Percentiles rank a stretch among this genome's conserved stretches.
Conservation (phyloP, 192 early-diverging fungal species). For the Coemansia sp. region DNA sequence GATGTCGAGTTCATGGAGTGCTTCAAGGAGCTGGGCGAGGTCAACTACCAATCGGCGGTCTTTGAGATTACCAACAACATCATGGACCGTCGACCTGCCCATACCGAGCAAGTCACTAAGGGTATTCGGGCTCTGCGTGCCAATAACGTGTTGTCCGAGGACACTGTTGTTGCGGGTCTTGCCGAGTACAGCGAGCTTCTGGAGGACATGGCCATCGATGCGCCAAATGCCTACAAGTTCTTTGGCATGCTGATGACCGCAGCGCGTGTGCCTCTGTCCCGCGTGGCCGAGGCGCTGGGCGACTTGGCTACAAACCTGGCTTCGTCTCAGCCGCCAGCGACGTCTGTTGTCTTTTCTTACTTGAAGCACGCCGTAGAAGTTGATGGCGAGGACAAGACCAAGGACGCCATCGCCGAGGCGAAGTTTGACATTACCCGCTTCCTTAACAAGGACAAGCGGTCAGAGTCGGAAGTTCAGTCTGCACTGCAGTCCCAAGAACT, state of each 20-base stretch:
- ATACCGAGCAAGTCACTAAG: slow-evolving; percentile 58
- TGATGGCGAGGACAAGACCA: slow-evolving; percentile 30
- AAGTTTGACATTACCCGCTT: slow-evolving; percentile 48
- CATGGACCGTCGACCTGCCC: slow-evolving; percentile 61
- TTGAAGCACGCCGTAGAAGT: slow-evolving; percentile 35
- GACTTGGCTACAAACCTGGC: slow-evolving; percentile 45
- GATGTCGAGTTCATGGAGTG: slow-evolving; percentile 66
- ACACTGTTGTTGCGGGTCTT: slow-evolving; percentile 59
- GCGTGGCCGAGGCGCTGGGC: slow-evolving; percentile 50
- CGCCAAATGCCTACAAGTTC: slow-evolving; percentile 68
- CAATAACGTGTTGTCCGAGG: slow-evolving; percentile 52
- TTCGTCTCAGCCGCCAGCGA: slow-evolving; percentile 22
- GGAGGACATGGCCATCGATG: slow-evolving; percentile 75
- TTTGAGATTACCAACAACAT: slow-evolving; percentile 66
- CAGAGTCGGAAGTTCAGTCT: slow-evolving; percentile 35
- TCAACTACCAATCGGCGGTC: slow-evolving; percentile 59
- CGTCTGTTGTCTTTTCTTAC: slow-evolving; percentile 32
- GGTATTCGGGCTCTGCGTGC: slow-evolving; percentile 56
- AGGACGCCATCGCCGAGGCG: slow-evolving; percentile 35
- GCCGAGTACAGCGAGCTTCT: slow-evolving; percentile 61
- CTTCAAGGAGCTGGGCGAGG: slow-evolving; percentile 71
- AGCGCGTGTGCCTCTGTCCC: slow-evolving; percentile 57
- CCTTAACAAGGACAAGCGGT: slow-evolving; percentile 33
- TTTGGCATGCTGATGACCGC: slow-evolving; percentile 64
- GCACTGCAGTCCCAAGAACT: slow-evolving; percentile 32